A percentile compares a stretch with the other conserved stretches of the same genome.
Conservation (phyloP, 768 basidiomycete species). For the Lentinus brumalis region DNA sequence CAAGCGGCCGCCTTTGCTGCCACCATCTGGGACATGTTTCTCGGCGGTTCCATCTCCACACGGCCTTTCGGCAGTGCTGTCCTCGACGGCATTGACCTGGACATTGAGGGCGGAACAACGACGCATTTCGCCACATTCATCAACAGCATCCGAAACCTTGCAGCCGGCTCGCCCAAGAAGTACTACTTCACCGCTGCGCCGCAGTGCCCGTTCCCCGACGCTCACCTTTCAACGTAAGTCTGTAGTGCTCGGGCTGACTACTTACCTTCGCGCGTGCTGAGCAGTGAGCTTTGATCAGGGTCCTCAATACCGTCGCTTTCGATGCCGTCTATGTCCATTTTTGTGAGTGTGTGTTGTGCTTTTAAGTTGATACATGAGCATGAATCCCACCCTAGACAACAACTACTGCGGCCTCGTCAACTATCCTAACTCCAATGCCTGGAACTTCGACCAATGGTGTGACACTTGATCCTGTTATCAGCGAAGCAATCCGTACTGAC, state of each 20-base stretch:
- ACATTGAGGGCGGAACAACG: constrained; percentile 67
- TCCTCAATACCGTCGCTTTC: constrained; percentile 62
- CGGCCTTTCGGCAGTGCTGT: constrained; percentile 74
- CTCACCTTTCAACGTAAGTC: constrained; percentile 46
- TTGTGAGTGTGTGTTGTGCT: constrained; percentile 36
- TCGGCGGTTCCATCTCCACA: constrained; percentile 61
- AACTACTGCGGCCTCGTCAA: constrained; percentile 59
- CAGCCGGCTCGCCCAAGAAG: constrained; percentile 53
- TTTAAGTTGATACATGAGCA: not conserved
- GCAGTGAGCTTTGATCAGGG: no score
- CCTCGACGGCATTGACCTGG: constrained; percentile 74
- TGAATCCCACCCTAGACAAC: constrained; percentile 38
- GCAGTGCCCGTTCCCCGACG: constrained; percentile 73
- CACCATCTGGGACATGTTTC: constrained; percentile 72
- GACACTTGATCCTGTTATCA: no score
- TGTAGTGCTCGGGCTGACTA: no score
- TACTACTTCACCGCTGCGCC: constrained; percentile 70
- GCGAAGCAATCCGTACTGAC: no score
- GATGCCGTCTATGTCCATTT: constrained; percentile 80
- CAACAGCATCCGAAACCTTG: constrained; percentile 53
- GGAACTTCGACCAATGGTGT: constrained; percentile 59
- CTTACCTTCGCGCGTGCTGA: no score
- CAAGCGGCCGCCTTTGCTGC: constrained; percentile 63
- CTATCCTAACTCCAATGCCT: constrained; percentile 41
- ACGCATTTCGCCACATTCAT: constrained; percentile 38